Percentiles rank a stretch among this genome's conserved stretches.
Conservation (phyloP, 2,329 filamentous ascomycete species). For the Colletotrichum liaoningense region DNA sequence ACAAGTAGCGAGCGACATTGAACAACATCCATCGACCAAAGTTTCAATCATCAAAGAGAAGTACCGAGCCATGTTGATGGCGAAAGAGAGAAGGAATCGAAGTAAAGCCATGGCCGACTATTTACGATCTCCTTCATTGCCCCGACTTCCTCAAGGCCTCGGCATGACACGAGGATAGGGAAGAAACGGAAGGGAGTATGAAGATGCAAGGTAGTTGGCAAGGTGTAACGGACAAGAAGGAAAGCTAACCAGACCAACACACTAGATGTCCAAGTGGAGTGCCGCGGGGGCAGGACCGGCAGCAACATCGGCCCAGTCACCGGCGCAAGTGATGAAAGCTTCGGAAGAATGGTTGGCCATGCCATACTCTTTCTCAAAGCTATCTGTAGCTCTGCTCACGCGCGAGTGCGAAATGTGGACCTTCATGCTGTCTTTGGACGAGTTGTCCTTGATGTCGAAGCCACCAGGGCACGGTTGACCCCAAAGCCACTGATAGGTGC, state of each 20-base stretch:
- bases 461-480: conserved; percentile 20
- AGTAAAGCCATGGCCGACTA: neutral
- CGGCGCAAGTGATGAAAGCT: conserved; percentile 17
- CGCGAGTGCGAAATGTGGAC: conserved; percentile 15
- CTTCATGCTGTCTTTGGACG: conserved; percentile 29
- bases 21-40: neutral
- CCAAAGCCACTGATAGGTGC: conserved; percentile 23
- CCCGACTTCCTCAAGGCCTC: neutral
- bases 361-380: conserved; percentile 16
- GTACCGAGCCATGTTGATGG: neutral
- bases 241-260: neutral
- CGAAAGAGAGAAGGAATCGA: neutral
- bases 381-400: conserved; percentile 7
- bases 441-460: conserved; percentile 22
- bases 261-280: neutral
- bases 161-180: neutral
- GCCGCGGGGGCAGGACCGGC: neutral
- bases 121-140: neutral
- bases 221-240: neutral
- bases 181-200: neutral
- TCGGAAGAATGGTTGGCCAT: conserved; percentile 27
- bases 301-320: conserved; percentile 25
- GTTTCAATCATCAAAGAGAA: neutral
- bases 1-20: neutral
- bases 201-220: neutral